Evolutionary conservation across 768 basidiomycete species (phyloP).

Genomic region (Baorangia bicolor): DNA sequence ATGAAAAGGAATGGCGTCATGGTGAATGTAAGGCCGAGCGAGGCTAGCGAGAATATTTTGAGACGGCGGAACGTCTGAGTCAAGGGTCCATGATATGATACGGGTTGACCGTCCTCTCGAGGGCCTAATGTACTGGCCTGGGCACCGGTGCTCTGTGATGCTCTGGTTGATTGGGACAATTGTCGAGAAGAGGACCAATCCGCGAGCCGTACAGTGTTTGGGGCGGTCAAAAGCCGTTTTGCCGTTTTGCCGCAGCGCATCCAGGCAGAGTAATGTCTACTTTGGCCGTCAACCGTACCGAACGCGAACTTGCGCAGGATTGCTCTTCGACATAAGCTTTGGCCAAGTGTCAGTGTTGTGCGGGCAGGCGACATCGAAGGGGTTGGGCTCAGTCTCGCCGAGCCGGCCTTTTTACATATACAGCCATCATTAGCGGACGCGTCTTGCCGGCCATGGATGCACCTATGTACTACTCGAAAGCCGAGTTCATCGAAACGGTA

Average conservation of each 20-base stretch:
- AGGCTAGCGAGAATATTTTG: constrained; percentile 81
- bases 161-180: constrained; percentile 13
- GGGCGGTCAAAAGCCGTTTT: not conserved
- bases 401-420: not conserved
- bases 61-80: constrained; percentile 70
- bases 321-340: constrained; percentile 16
- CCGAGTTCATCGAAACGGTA: constrained; percentile 90
- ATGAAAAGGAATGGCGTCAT: constrained; percentile 81
- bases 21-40: constrained; percentile 63
- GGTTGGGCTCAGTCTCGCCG: not conserved
- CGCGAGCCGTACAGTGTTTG: not conserved
- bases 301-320: constrained; percentile 4
- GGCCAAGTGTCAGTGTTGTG: constrained; percentile 8
- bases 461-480: constrained; percentile 75
- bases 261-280: constrained; percentile 8
- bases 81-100: constrained; percentile 70
- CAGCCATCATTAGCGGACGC: constrained; percentile 11
- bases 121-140: constrained; percentile 5
- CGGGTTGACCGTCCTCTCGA: constrained; percentile 2
- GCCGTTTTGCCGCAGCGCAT: not conserved
- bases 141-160: not conserved
- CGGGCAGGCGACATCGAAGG: constrained; percentile 6
- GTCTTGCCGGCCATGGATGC: constrained; percentile 52
- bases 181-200: not conserved
- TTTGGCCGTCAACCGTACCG: not conserved